These are phyloP conservation scores for Phialophora expanda DNA, from an alignment of 2,329 filamentous ascomycete species.

Conservation along the genomic window DNA sequence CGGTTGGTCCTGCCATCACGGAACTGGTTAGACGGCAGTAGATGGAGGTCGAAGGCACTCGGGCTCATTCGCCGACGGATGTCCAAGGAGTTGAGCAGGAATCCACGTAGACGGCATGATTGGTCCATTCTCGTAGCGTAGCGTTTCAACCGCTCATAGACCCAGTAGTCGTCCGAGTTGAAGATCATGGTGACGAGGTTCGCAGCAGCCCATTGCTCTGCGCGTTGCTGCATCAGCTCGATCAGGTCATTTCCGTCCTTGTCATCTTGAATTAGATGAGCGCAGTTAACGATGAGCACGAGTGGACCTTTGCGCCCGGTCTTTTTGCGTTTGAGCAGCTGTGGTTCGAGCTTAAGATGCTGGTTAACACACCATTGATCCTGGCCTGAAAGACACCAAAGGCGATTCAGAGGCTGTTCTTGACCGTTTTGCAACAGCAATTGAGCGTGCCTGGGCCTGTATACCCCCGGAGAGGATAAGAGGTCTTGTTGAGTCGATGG, in stretches of 20 bases:
- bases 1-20: slow-evolving; percentile 3
- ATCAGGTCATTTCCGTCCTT: slow-evolving; percentile 91
- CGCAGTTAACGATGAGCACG: slow-evolving; percentile 92
- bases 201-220: slow-evolving; percentile 93
- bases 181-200: slow-evolving; percentile 88
- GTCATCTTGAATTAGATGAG: slow-evolving; percentile 88
- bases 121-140: slow-evolving; percentile 95
- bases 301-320: slow-evolving; percentile 63
- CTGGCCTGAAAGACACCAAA: too few species aligned
- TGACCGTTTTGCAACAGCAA: too few species aligned
- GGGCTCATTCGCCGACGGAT: slow-evolving; percentile 1
- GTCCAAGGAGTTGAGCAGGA: background rate
- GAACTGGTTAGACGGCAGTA: slow-evolving; percentile 6
- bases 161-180: slow-evolving; percentile 98
- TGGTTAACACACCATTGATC: too few species aligned
- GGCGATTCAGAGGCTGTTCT: too few species aligned
- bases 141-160: slow-evolving; percentile 91
- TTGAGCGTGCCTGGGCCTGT: too few species aligned
- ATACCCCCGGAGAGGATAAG: too few species aligned
- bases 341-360: too few species aligned
- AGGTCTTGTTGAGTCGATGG: too few species aligned
- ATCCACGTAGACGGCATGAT: too few species aligned
- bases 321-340: slow-evolving; percentile 15
- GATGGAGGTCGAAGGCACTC: background rate
- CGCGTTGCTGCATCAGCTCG: slow-evolving; percentile 91